These are phyloP conservation scores for Amphicarpaea edgeworthii DNA, from an alignment of 306 rosid genomes.

Conservation along the genomic window DNA sequence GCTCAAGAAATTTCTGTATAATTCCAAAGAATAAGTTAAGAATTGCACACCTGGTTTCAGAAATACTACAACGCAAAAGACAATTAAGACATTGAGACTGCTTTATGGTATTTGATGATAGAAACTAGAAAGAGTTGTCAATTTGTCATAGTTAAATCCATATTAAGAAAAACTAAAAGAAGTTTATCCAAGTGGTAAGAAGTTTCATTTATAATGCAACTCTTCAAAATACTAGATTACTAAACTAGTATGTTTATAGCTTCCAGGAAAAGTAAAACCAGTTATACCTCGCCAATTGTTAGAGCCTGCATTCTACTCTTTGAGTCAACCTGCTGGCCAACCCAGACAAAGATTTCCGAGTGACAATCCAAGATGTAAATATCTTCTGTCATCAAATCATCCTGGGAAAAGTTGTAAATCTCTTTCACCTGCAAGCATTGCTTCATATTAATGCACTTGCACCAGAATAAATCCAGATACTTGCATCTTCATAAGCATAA, in stretches of 20 bases:
- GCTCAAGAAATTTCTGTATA: slow-evolving; percentile 87
- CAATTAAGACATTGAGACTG: slow-evolving; percentile 2
- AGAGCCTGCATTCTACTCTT: slow-evolving; percentile 74
- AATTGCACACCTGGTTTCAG: slow-evolving; percentile 36
- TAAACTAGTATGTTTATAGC: slow-evolving; percentile 34
- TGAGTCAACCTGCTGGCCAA: slow-evolving; percentile 85
- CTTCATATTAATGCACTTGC: slow-evolving; percentile 49
- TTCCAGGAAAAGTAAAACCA: slow-evolving; percentile 47
- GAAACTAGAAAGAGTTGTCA: slow-evolving; percentile 26
- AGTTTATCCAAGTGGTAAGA: not conserved
- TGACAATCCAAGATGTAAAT: slow-evolving; percentile 83
- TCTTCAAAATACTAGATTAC: slow-evolving; percentile 29
- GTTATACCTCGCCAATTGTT: slow-evolving; percentile 90
- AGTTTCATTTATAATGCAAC: slow-evolving; percentile 8
- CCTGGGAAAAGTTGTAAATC: slow-evolving; percentile 93
- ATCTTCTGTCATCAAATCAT: slow-evolving; percentile 99
- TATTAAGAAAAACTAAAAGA: slow-evolving; percentile 2
- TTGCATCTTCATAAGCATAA: slow-evolving; percentile 33
- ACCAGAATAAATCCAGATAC: slow-evolving; percentile 32
- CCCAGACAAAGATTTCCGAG: slow-evolving; percentile 89
- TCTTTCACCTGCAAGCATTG: slow-evolving; percentile 74
- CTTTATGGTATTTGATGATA: slow-evolving; percentile 30
- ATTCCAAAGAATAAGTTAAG: slow-evolving; percentile 43
- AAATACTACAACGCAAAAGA: slow-evolving; percentile 32
- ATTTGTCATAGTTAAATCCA: slow-evolving; percentile 24